These are phyloP conservation scores for Monsonia emarginata DNA, from an alignment of 441 rosid genomes.

Conservation along the genomic window DNA sequence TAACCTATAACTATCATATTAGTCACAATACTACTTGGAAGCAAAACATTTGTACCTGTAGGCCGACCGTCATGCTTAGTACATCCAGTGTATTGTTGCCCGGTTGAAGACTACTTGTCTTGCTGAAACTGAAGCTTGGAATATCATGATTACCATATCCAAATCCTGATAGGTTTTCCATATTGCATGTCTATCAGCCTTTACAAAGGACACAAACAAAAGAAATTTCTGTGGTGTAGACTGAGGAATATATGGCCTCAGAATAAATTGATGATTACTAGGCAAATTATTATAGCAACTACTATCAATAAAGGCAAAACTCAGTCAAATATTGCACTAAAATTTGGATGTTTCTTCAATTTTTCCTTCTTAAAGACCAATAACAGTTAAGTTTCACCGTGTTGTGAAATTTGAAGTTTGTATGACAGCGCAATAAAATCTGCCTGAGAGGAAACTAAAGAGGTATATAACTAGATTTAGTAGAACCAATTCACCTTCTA, in stretches of 20 bases:
- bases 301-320: neutral
- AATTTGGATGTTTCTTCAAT: neutral
- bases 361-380: neutral
- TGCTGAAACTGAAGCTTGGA: slow-evolving; percentile 10
- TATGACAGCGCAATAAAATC: neutral
- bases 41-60: slow-evolving; percentile 13
- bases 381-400: neutral
- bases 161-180: slow-evolving; percentile 30
- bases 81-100: slow-evolving; percentile 19
- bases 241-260: slow-evolving; percentile 1
- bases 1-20: neutral
- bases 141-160: slow-evolving; percentile 32
- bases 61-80: slow-evolving; percentile 16
- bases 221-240: neutral
- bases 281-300: neutral
- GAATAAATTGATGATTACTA: neutral
- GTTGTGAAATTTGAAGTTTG: neutral
- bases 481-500: slow-evolving; percentile 5
- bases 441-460: neutral
- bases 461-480: neutral
- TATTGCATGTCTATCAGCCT: neutral
- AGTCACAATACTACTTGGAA: neutral
- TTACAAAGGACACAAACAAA: neutral
- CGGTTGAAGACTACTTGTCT: slow-evolving; percentile 9
- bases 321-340: neutral